Evolutionary conservation across 257 asterid species (phyloP), one percentile per base, ranked within the genome.

Genomic region (Nyctanthes arbortristis): DNA sequence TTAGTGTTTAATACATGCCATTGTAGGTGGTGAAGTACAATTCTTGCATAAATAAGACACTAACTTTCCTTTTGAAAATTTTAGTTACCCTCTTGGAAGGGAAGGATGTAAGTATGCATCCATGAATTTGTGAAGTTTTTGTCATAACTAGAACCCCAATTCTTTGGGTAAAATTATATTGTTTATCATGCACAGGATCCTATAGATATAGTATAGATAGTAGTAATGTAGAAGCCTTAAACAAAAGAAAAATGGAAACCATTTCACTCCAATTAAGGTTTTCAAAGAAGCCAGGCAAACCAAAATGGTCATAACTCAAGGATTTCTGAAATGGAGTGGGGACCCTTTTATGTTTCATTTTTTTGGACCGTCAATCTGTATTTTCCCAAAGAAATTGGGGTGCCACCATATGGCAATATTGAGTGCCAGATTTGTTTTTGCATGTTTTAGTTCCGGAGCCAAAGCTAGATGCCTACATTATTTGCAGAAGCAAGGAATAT

Each of bases 401-500:
- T 61, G 10, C 14, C 33, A 16, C n/a, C 31, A 20, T 33, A 14
- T 14, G 20, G 22, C 12, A 39, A 37, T 37, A 61, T 40, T 60
- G 43, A 39, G 45, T 57, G n/a, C 70, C 73, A 9, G 68, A 16
- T 58, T 29, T 40, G 3, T 57, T 40, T 24, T 64, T 39, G 45
- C 39, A 7, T 43, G 18, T 54, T 73, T 37, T 63, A 92, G 98
- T 90, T 78, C 92, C 92, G 1, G 95, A 85, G 86, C 97, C 96
- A 37, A 73, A 81, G 70, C 85, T 90, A 67, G 92, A 90, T 54
- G 52, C 83, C 32, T 90, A 87, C 34, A 93, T 90, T 8, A 75
- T 93, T 57, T 88, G 98, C 81, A 82, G 95, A 77, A 88, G 93
- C 93, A 88, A 88, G 87, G 88, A 69, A 79, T 79, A 71, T 66